Evolutionary conservation across 768 basidiomycete species (phyloP).

Genomic region (Psilocybe subaeruginosa): DNA sequence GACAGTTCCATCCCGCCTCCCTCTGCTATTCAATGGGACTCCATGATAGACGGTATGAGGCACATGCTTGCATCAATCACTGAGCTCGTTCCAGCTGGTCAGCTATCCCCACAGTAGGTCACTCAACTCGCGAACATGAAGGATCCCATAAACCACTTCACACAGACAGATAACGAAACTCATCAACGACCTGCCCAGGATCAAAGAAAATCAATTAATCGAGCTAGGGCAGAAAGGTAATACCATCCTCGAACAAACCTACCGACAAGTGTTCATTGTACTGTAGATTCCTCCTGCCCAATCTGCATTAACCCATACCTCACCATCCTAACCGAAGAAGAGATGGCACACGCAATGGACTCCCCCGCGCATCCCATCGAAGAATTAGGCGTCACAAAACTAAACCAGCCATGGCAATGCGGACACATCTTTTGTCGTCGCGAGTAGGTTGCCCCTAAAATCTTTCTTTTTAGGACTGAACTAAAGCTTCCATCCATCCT

Average conservation of each 20-base stretch:
- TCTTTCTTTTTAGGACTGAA: not conserved
- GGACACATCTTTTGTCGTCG: slow-evolving; percentile 72
- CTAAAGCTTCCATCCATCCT: not conserved
- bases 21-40: no score
- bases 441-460: slow-evolving; percentile 51
- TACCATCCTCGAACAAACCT: not conserved
- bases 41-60: not conserved
- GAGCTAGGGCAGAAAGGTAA: slow-evolving; percentile 51
- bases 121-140: not conserved
- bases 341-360: slow-evolving; percentile 74
- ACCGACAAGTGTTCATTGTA: no score
- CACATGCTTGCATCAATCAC: not conserved
- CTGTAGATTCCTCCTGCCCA: slow-evolving; percentile 68
- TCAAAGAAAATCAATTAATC: slow-evolving; percentile 50
- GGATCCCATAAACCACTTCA: not conserved
- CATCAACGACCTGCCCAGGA: slow-evolving; percentile 46
- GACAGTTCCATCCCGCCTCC: not conserved
- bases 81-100: slow-evolving; percentile 6
- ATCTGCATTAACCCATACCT: slow-evolving; percentile 75
- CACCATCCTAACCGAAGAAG: slow-evolving; percentile 75
- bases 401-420: slow-evolving; percentile 54
- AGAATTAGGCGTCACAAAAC: slow-evolving; percentile 68
- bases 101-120: slow-evolving; percentile 12
- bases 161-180: slow-evolving; percentile 43
- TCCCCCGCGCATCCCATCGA: slow-evolving; percentile 76